Conservation (phyloP, 306 rosid genomes). For the Nissolia schottii region DNA sequence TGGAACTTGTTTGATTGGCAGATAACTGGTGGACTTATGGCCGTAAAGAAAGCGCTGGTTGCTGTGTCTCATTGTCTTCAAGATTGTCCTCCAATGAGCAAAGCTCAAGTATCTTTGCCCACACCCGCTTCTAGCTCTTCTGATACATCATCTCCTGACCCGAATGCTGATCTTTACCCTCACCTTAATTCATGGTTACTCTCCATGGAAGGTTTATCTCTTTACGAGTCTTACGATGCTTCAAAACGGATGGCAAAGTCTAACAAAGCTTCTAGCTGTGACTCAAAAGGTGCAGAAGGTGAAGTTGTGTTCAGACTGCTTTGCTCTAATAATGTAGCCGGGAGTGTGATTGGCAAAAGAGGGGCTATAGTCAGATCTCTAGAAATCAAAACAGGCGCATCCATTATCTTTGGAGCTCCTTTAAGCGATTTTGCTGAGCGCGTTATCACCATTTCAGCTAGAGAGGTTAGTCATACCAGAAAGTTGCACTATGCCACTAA, state of each 20-base stretch:
- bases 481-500: background rate
- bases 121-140: constrained; percentile 19
- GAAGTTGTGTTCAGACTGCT: constrained; percentile 54
- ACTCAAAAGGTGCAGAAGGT: constrained; percentile 18
- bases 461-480: constrained; percentile 47
- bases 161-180: constrained; percentile 33
- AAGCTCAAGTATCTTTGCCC: constrained; percentile 13
- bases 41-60: constrained; percentile 52
- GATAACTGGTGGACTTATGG: constrained; percentile 44
- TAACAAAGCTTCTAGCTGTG: constrained; percentile 18
- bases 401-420: constrained; percentile 54
- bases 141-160: constrained; percentile 22
- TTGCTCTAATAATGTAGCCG: constrained; percentile 54
- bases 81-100: constrained; percentile 41
- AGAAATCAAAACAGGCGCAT: constrained; percentile 58
- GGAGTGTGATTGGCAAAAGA: constrained; percentile 59
- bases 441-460: constrained; percentile 52
- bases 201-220: constrained; percentile 33
- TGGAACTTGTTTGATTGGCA: constrained; percentile 31
- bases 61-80: constrained; percentile 49
- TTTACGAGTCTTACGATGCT: constrained; percentile 4
- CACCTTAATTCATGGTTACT: constrained; percentile 35
- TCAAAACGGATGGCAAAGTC: constrained; percentile 12
- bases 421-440: constrained; percentile 44
- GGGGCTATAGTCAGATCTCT: constrained; percentile 50